These are phyloP conservation scores for Friedmanniomyces endolithicus DNA, from an alignment of 495 filamentous ascomycete genomes.

Conservation along the genomic window DNA sequence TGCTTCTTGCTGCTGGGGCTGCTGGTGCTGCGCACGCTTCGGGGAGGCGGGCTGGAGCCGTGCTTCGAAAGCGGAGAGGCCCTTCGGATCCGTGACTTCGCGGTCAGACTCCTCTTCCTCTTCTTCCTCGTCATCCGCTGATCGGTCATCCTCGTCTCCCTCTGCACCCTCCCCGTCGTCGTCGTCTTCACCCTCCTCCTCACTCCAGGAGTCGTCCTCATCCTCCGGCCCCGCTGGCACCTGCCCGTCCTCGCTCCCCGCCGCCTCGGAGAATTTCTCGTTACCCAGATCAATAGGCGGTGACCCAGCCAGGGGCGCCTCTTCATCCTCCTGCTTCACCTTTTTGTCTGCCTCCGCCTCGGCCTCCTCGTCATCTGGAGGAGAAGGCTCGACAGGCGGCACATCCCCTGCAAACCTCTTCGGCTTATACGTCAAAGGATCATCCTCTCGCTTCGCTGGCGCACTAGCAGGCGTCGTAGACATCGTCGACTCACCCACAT, in stretches of 20 bases:
- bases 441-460: background rate
- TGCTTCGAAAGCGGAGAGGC: slow-evolving; percentile 12
- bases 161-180: too few relatives aligned
- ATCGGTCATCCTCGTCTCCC: slow-evolving; percentile 14
- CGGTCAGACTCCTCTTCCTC: slow-evolving; percentile 28
- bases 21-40: background rate
- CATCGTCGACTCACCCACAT: background rate
- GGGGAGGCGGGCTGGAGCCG: slow-evolving; percentile 32
- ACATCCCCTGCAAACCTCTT: slow-evolving; percentile 6
- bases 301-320: slow-evolving; percentile 50
- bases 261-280: slow-evolving; percentile 19
- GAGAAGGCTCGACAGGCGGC: slow-evolving; percentile 21
- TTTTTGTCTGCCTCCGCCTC: background rate
- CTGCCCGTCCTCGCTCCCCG: slow-evolving; percentile 6
- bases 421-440: slow-evolving; percentile 1
- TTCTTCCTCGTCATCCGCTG: slow-evolving; percentile 25
- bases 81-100: slow-evolving; percentile 7
- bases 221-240: slow-evolving; percentile 13
- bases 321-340: slow-evolving; percentile 6
- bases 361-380: background rate
- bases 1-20: slow-evolving; percentile 2
- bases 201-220: background rate
- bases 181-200: slow-evolving; percentile 3
- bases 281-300: slow-evolving; percentile 34
- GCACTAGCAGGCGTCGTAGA: slow-evolving; percentile 42